Evolutionary conservation across 1,284 basidiomycete genomes (phyloP), one percentile per base, ranked within the genome.

Genomic region (Ceratobasidium sp.): DNA sequence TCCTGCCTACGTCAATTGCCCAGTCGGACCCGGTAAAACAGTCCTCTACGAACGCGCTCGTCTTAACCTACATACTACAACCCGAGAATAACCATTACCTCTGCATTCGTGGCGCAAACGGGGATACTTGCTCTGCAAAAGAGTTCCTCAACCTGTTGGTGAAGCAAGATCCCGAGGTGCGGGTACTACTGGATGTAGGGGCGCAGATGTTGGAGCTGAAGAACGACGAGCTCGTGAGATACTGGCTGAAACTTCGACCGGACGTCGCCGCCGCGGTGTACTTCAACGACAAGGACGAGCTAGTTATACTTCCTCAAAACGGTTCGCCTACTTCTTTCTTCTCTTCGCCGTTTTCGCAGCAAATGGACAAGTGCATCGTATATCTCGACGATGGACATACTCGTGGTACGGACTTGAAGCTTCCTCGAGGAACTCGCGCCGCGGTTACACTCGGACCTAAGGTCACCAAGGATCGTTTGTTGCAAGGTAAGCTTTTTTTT

Each of bases 321-420:
- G 86, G 84, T 0, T 80, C 69, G 1, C 80, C 81, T 0, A 86
- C 88, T 69, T 81, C 83, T 0, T 80, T 90, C 1, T 65, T 81
- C 3, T 83, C 85, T 6, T 90, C 89, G 2, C 83, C 85, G 0
- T 88, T 85, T 77, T 81, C 80, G 1, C 82, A 85, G 51, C 85
- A 85, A 71, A 81, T 89, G 0, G 83, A 85, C n/a, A 82, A 84
- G 78, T 88, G 87, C 42, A 77, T 89, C 3, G 79, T 89, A 1
- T 90, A 90, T 76, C 85, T 90, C 0, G 89, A 90, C 58, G 89
- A 90, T 79, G 87, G 86, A 0, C 89, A 90, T 76, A 90, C 89
- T 0, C 82, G 89, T 37, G 89, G 89, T 8, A 89, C 88, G 0
- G 89, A 90, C 79, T 81, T 90, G n/a, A 89, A 86, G 60, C 81